Evolutionary conservation across 2,329 filamentous ascomycete genomes (phyloP), one percentile per base, ranked within the genome.

Genomic region (Cladorrhinum sp.): DNA sequence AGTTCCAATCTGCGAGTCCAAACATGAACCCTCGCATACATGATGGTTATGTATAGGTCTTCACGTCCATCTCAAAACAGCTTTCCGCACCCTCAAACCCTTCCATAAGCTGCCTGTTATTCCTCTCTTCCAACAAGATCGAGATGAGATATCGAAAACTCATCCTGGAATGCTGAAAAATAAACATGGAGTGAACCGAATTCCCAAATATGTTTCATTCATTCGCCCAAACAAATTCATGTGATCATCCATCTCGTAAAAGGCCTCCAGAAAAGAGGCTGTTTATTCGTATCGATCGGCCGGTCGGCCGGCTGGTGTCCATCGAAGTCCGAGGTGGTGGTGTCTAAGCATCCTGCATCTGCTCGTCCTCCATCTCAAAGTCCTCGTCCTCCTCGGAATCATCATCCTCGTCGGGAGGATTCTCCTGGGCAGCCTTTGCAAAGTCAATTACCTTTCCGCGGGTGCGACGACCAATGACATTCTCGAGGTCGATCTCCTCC

Each of bases 401-500:
- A 13, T 91, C 90, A 4, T 93, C 90, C 7, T 90, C 87, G n/a
- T 86, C 85, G 65, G 81, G 85, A 51, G 85, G 86, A 69, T 90
- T 84, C 76, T 96, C 87, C 76, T 90, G 83, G 24, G 91, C 92
- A 20, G 93, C 93, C 80, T 96, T 92, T 71, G 90, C 89, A 78
- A 91, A 98, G 82, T 98, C 91, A 74, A 98, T 97, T 72, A 87
- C 84, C 76, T 91, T 91, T 73, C 93, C 93, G 72, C 93, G 93
- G 65, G 93, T 98, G 76, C 95, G 93, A 70, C 88, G 85, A 65
- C 88, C 88, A 72, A 98, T 87, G 75, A 98, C 96, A 83, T 98
- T 98, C 74, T 85, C 85, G 60, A 85, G 80, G 73, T 96, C 91
- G 74, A 99, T 97, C 78, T 93, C 93, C 74, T 96, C 91, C 82